Evolutionary conservation across 2,329 filamentous ascomycete genomes (phyloP), one percentile per base, ranked within the genome.

Genomic region (Colletotrichum sansevieriae): DNA sequence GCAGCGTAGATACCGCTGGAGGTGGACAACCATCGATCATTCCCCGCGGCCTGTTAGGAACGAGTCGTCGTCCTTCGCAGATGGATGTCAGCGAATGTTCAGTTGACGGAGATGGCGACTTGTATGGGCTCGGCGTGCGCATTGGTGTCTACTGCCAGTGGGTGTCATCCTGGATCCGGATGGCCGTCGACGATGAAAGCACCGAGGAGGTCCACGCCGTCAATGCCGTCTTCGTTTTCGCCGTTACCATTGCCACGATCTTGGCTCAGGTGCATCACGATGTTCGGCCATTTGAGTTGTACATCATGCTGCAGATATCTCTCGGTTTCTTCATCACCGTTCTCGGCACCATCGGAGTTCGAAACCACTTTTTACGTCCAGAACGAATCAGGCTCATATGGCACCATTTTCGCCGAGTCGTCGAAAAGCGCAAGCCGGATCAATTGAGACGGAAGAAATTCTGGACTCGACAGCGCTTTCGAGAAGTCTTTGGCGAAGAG

Each of bases 51-150:
- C 15, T 12, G 15, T 39, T 11, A 39, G 13, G 3, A 11, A 15
- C 35, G 9, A 13, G 35, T 39, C 12, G 9, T 10, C 35, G 2
- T 39, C 13, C 33, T 22, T 3, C 4, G 22, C 13, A 18, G 4
- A 52, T 52, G 49, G 11, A 13, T 7, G 12, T 10, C n/a, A 37
- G 25, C 54, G 12, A 15, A 11, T 59, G 56, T 22, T 4, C 41
- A 20, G 47, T 63, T 51, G 11, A 63, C 15, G 60, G 60, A 20
- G 57, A 63, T 29, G 29, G 18, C 0, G 60, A 63, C 18, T 10
- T 63, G 6, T 63, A 63, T 37, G 60, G 60, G 13, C 60, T 63
- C 29, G 60, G 60, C 10, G 54, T 63, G 13, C 60, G 60, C 12
- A 35, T 63, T 39, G 60, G 60, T 39, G 35, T 56, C 25, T 57